Evolutionary conservation across 129 eudicot species (phyloP).

Genomic region (Heracleum sosnowskyi): DNA sequence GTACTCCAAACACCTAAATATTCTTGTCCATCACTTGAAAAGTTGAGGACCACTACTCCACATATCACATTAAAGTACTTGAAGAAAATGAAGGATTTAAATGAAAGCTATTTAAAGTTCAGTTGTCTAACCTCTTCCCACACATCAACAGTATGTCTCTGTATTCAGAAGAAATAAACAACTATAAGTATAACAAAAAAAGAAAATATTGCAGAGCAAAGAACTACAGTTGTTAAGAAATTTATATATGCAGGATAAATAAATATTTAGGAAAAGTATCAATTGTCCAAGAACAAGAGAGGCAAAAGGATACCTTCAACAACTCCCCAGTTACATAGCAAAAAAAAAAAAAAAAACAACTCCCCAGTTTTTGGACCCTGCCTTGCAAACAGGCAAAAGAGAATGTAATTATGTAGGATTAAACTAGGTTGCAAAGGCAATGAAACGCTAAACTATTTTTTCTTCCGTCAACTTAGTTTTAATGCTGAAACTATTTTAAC

Average conservation of each 20-base stretch:
- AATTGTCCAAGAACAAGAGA: background rate
- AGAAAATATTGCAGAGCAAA: background rate
- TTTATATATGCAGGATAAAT: background rate
- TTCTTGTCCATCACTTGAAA: too few relatives aligned
- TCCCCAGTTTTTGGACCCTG: constrained; percentile 30
- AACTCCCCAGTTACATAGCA: too few relatives aligned
- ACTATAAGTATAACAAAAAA: background rate
- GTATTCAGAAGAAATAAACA: constrained; percentile 16
- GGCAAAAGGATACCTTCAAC: too few relatives aligned
- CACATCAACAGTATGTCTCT: constrained; percentile 38
- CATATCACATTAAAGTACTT: background rate
- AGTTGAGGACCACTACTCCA: too few relatives aligned
- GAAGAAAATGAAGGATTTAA: background rate
- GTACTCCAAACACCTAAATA: too few relatives aligned
- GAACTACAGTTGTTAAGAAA: background rate
- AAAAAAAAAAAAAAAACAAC: too few relatives aligned
- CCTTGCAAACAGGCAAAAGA: constrained; percentile 28
- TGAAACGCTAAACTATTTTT: too few relatives aligned
- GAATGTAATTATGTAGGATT: too few relatives aligned
- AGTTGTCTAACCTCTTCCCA: too few relatives aligned
- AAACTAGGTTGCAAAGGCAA: too few relatives aligned
- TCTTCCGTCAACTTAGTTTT: too few relatives aligned
- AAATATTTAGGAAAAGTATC: background rate
- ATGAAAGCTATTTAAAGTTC: background rate
- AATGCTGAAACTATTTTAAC: too few relatives aligned